Base-by-base conservation (phyloP, 106 monocot species). In the Allium sativum region DNA sequence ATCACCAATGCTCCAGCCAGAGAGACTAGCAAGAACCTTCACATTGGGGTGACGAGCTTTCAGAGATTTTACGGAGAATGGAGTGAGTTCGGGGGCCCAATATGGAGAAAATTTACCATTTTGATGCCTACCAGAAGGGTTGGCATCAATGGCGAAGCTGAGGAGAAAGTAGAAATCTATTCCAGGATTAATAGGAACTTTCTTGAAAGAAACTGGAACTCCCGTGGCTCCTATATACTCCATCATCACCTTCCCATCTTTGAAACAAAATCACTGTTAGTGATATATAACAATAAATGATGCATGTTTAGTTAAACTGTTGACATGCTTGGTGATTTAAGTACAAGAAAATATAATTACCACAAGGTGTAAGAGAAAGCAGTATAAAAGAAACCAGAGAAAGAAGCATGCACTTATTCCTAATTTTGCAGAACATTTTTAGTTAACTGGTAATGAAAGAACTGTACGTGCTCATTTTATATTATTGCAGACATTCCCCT, bases 201-300 rank as follows among this genome's bases (percentile, higher is more conserved):
- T 67, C 20, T 68, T 13, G 42, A 81, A 77, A 7, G n/a, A 22
- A 4, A 81, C 69, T 0, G 58, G 53, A 0, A 21, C 57, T 9
- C 58, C 72, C 2, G 45, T 21, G 40, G 81, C 81, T 6, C 81
- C 81, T 19, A 77, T 82, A 62, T 82, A 82, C 56, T 76, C 76
- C 76, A 75, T 75, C 75, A 75, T 75, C 69, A 75, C 69, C 61
- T 75, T 75, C 47, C 69, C 75, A 75, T 73, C 81, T 55, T 31
- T 31, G 31, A 31, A 31, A 31, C 5, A 31, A 5, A 31, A 1
- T 31, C 2, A 31, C 31, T 31, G 31, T 31, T 31, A 31, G 31
- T 31, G 31, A 31, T 31, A 31, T 31, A 31, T 31, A 31, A 31
- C 31, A 0, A 31, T 31, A 31, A 31, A 31, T 5, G 31, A 5